These are phyloP conservation scores for Mortierella sp. DNA, from an alignment of 371 early-diverging fungal genomes.

Conservation along the genomic window DNA sequence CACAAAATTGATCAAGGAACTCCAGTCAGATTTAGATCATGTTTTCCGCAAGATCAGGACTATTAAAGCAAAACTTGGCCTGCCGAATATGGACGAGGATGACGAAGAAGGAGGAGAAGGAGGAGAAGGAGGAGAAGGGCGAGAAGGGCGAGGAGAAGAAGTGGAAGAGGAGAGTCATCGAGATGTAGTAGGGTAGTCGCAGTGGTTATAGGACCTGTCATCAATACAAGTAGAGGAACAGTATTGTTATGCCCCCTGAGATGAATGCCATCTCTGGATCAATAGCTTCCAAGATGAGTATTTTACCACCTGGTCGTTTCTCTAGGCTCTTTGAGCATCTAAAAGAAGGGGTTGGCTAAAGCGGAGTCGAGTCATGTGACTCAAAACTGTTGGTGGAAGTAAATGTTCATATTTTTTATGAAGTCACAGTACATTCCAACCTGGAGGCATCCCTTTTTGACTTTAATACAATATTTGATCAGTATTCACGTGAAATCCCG, in stretches of 20 bases:
- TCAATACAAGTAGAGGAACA: not conserved
- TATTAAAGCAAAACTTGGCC: constrained; percentile 37
- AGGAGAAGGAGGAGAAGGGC: not conserved
- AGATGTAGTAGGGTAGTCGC: not conserved
- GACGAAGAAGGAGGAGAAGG: constrained; percentile 18
- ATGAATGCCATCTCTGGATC: no score
- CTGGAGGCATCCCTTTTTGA: no score
- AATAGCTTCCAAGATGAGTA: no score
- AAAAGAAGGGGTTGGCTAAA: no score
- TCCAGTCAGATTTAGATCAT: constrained; percentile 42
- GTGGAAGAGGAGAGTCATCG: not conserved
- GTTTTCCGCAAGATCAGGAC: constrained; percentile 52
- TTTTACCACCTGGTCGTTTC: no score
- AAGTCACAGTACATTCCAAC: no score
- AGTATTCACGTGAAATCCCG: no score
- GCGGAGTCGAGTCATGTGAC: no score
- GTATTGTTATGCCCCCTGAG: no score
- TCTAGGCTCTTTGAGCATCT: not conserved
- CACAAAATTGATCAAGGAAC: constrained; percentile 41
- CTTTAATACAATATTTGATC: no score
- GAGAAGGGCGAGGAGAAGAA: constrained; percentile 11
- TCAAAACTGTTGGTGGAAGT: no score
- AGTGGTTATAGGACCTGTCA: not conserved
- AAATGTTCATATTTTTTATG: no score
- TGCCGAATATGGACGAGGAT: constrained; percentile 30